Evolutionary conservation across 2,329 filamentous ascomycete genomes (phyloP), one percentile per base, ranked within the genome.

Genomic region (Neopestalotiopsis sp.): DNA sequence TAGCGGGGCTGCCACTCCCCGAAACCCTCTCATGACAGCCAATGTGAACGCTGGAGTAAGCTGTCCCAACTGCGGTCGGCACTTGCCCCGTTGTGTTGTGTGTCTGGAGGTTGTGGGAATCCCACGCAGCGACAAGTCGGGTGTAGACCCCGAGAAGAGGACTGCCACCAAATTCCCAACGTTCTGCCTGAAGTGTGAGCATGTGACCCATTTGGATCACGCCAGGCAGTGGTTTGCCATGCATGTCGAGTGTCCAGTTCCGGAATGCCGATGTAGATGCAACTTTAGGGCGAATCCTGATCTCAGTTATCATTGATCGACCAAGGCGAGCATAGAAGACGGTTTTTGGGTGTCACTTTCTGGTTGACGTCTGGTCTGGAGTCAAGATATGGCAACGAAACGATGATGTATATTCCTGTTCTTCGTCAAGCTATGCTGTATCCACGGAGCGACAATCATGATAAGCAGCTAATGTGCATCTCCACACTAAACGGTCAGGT

Each of bases 181-280:
- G 0, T 92, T 92, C 74, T 92, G 90, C 70, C 82, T 92, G 58
- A 85, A 86, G 72, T 92, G 90, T 76, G 89, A 91, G 74, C 90
- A 92, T 75, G 89, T 91, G 10, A 79, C 90, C 74, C 90, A 92
- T 73, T 82, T 91, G 68, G 90, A 92, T 73, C 90, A 92, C 75
- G 89, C 90, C 5, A 80, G 88, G 72, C 85, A 88, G 78, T 92
- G 90, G 90, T 92, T 92, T 74, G 82, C 85, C 6, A 80, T 88
- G 40, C 90, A 92, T 72, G 84, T 84, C 34, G 89, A 92, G 78
- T 92, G 90, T 74, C 90, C 90, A 0, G 89, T 92, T 64, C 89
- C 90, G 0, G 90, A 92, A 78, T 92, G 90, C 74, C 84, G 88
- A 65, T 92, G 90, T 71, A 84, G 86, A 45, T 92, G 90, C 75